Evolutionary conservation across 495 filamentous ascomycete genomes (phyloP).

Genomic region (Aspergillus indologenus): DNA sequence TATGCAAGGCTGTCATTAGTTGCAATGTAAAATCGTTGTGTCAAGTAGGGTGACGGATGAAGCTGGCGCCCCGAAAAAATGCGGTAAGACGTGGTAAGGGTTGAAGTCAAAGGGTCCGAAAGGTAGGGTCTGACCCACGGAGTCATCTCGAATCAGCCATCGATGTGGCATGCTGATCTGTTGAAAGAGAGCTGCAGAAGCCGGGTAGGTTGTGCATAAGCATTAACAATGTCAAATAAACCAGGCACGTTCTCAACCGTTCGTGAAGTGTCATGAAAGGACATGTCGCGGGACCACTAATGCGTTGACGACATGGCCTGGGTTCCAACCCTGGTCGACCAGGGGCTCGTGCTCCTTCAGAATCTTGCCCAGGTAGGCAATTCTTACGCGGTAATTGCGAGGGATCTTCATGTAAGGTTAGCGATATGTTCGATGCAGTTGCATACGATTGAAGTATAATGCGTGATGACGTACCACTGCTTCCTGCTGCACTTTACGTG

Average conservation of each 20-base stretch:
- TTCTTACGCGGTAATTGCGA: constrained; percentile 54
- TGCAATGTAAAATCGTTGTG: neutral
- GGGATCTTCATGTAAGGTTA: constrained; percentile 34
- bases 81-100: neutral
- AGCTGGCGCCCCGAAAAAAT: too few species aligned
- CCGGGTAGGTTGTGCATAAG: neutral
- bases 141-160: too few species aligned
- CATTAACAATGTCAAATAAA: neutral
- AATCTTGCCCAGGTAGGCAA: constrained; percentile 77
- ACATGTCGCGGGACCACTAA: constrained; percentile 55
- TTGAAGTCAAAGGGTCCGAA: neutral
- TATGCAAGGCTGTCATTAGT: neutral
- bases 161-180: neutral
- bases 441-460: neutral
- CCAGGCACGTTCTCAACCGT: neutral
- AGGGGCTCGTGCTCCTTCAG: constrained; percentile 65
- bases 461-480: constrained; percentile 52
- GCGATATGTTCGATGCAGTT: constrained; percentile 1
- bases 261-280: constrained; percentile 14
- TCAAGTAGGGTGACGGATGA: neutral
- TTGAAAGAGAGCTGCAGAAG: neutral
- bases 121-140: neutral
- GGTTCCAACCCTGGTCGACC: constrained; percentile 68
- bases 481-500: constrained; percentile 61
- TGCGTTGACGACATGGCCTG: constrained; percentile 75